These are phyloP conservation scores for Nemania serpens DNA, from an alignment of 2,329 filamentous ascomycete species.

Conservation along the genomic window DNA sequence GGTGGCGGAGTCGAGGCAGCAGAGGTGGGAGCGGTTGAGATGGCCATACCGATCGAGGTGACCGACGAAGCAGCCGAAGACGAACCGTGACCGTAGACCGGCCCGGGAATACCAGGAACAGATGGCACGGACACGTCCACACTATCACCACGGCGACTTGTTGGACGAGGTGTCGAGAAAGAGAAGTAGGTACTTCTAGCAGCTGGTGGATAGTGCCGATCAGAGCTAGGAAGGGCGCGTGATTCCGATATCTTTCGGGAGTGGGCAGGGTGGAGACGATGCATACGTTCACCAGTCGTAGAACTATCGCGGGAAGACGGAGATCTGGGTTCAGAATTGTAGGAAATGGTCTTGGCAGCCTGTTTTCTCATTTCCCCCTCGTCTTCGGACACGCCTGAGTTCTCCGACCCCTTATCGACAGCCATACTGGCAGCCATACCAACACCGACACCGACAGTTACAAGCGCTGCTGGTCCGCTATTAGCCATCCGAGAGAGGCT, in stretches of 20 bases:
- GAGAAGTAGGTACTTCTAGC: constrained; percentile 37
- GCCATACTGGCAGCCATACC: constrained; percentile 18
- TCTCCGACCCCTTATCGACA: constrained; percentile 25
- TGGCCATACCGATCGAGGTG: constrained; percentile 35
- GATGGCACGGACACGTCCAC: constrained; percentile 21
- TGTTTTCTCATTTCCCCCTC: constrained; percentile 32
- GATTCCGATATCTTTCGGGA: constrained; percentile 29
- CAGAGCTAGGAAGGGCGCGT: constrained; percentile 19
- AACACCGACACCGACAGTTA: constrained; percentile 13
- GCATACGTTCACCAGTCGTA: constrained; percentile 29
- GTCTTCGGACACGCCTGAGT: constrained; percentile 32
- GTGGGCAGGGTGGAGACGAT: constrained; percentile 32
- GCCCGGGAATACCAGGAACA: constrained; percentile 15
- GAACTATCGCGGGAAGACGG: constrained; percentile 28
- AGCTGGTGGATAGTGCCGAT: constrained; percentile 36
- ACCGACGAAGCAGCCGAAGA: constrained; percentile 36
- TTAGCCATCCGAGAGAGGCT: constrained; percentile 30
- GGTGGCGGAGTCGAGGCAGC: constrained; percentile 24
- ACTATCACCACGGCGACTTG: constrained; percentile 25
- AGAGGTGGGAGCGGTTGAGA: constrained; percentile 34
- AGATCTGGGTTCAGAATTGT: constrained; percentile 23
- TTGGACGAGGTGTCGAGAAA: constrained; percentile 36
- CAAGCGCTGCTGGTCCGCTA: constrained; percentile 18
- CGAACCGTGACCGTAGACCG: constrained; percentile 25
- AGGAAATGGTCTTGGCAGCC: constrained; percentile 20